Conservation (phyloP, 805 yeast genomes). For the Blastobotrys parvus region DNA sequence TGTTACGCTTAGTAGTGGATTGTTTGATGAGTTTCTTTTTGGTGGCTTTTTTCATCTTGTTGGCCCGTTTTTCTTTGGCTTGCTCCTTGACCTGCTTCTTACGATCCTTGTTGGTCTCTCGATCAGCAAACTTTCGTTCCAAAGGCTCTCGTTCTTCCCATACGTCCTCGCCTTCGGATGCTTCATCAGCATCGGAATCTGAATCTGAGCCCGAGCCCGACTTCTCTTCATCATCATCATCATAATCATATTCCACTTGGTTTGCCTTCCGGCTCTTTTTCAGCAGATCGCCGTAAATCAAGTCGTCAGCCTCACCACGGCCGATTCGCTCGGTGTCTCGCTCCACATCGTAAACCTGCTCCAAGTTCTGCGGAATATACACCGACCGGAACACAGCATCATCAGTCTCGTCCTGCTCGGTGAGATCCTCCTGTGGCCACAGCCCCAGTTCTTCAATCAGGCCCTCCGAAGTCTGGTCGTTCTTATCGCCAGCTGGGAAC, state of each 20-base stretch:
- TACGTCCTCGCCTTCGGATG: slow-evolving; percentile 31
- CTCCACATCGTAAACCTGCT: slow-evolving; percentile 46
- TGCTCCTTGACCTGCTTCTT: slow-evolving; percentile 71
- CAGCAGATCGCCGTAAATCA: slow-evolving; percentile 38
- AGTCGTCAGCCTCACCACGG: slow-evolving; percentile 71
- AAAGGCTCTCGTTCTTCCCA: slow-evolving; percentile 37
- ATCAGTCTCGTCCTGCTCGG: slow-evolving; percentile 45
- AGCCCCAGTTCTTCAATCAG: slow-evolving; percentile 19
- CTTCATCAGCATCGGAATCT: slow-evolving; percentile 29
- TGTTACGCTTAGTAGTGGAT: slow-evolving; percentile 23
- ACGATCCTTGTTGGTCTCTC: slow-evolving; percentile 66
- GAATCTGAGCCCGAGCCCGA: slow-evolving; percentile 29
- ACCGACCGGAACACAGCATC: slow-evolving; percentile 85
- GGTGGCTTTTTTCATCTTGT: slow-evolving; percentile 72
- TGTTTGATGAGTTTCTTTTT: slow-evolving; percentile 69
- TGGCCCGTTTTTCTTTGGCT: slow-evolving; percentile 69
- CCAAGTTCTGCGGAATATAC: slow-evolving; percentile 63
- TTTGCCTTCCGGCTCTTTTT: slow-evolving; percentile 4
- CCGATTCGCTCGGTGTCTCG: slow-evolving; percentile 67
- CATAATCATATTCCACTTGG: slow-evolving; percentile 26
- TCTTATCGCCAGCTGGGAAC: slow-evolving; percentile 21
- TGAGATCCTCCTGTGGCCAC: slow-evolving; percentile 21
- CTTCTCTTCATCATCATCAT: slow-evolving; percentile 28
- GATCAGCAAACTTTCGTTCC: slow-evolving; percentile 74
- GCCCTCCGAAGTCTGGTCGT: slow-evolving; percentile 26